phyloP scores from a whole-genome alignment of 345 rosid species.

The Eucalyptus tenuipes region DNA sequence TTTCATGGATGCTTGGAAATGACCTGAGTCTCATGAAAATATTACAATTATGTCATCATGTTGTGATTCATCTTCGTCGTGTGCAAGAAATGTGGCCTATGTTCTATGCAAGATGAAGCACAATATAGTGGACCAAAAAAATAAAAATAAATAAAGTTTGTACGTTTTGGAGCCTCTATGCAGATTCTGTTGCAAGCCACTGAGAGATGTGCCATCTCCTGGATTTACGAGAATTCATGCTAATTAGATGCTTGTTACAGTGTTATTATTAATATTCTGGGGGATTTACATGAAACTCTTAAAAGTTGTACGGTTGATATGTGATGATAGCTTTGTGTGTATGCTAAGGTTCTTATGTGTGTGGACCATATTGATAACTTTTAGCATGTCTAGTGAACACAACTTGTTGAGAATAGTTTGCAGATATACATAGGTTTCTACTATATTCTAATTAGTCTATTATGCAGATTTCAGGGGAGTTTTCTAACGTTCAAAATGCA shows the following conservation, averaged over 20 bases:
- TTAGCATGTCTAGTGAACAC: neutral
- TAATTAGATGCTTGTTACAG: neutral
- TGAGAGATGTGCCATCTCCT: neutral
- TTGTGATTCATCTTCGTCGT: neutral
- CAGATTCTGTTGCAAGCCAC: neutral
- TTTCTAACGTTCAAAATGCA: conserved; percentile 64
- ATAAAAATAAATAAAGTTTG: neutral
- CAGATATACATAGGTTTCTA: neutral
- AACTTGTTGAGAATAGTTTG: neutral
- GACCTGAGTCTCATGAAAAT: neutral
- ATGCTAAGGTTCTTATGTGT: neutral
- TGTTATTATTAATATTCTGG: neutral
- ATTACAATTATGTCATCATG: neutral
- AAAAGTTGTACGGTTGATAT: neutral
- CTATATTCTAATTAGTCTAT: neutral
- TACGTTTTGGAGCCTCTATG: neutral
- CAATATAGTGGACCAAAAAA: neutral
- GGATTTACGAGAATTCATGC: neutral
- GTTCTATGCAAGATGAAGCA: neutral
- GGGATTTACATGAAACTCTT: neutral
- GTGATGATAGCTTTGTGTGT: neutral
- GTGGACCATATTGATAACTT: neutral
- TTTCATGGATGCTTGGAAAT: neutral
- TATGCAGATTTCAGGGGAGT: conserved; percentile 74
- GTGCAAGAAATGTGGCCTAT: neutral